phyloP scores from a whole-genome alignment of 345 rosid genomes.

The Eucalyptus curtisii region DNA sequence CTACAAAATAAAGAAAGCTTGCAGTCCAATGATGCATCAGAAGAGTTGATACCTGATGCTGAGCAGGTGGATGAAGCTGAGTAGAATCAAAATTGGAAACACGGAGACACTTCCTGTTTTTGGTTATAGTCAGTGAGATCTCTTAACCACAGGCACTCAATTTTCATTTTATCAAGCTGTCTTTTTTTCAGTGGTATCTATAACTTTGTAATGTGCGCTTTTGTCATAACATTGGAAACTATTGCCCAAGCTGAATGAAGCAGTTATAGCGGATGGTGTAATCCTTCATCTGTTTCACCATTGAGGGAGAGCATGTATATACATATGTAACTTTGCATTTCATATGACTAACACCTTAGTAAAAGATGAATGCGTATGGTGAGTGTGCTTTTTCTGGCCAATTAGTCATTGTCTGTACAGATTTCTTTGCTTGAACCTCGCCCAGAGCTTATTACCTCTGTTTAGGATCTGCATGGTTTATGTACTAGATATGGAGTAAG shows the following conservation, averaged over 20 bases:
- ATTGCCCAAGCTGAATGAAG: not conserved
- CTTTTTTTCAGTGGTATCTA: not conserved
- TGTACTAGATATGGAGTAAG: not conserved
- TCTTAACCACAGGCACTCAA: not conserved
- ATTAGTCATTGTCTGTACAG: not conserved
- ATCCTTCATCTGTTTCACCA: not conserved
- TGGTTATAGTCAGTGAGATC: conserved; percentile 1
- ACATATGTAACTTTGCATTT: not conserved
- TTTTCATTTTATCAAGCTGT: not conserved
- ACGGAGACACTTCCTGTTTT: not conserved
- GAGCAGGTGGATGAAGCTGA: conserved; percentile 12
- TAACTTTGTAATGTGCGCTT: not conserved
- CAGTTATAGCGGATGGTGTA: not conserved
- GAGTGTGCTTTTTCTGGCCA: not conserved
- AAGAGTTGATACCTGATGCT: conserved; percentile 7
- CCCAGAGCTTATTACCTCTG: not conserved
- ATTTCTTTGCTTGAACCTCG: not conserved
- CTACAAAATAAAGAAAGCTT: conserved; percentile 24
- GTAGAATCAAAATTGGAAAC: conserved; percentile 5
- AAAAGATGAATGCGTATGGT: not conserved
- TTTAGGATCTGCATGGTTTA: not conserved
- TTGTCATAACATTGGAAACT: not conserved
- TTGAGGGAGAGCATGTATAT: not conserved
- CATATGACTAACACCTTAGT: not conserved
- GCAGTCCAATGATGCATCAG: conserved; percentile 23